Evolutionary conservation across 352 stramenopile genomes (phyloP).

Genomic region (Phytophthora brassicae): DNA sequence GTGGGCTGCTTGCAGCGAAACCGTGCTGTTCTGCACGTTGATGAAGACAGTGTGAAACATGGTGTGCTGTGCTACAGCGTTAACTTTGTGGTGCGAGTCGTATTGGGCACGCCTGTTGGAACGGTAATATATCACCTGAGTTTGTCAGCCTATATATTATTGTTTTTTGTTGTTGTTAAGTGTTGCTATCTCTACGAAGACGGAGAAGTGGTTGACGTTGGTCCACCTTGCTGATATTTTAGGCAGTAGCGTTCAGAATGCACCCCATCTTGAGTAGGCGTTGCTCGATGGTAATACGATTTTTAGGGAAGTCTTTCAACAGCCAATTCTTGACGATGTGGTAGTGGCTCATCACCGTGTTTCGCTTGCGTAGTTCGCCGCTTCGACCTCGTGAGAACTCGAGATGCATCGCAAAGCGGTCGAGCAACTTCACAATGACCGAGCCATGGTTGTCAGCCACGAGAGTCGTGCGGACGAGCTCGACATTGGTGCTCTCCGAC

Average conservation of each 20-base stretch:
- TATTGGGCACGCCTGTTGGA: no score
- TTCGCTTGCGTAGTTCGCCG: background rate
- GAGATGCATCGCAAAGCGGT: constrained; percentile 11
- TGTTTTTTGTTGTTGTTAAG: no score
- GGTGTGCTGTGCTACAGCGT: no score
- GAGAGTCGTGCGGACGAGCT: constrained; percentile 7
- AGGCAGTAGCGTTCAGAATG: constrained; percentile 11
- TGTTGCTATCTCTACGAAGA: background rate
- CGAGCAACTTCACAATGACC: constrained; percentile 11
- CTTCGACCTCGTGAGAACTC: background rate
- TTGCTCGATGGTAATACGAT: constrained; percentile 2
- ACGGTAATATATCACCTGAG: no score
- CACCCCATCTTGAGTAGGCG: constrained; percentile 11
- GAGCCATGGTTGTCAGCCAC: background rate
- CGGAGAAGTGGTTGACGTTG: background rate
- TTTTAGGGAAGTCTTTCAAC: constrained; percentile 7
- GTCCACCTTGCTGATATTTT: constrained; percentile 3
- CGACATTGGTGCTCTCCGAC: constrained; percentile 10
- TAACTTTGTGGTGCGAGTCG: no score
- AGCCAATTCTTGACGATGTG: constrained; percentile 20
- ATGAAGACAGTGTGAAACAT: no score
- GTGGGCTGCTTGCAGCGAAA: no score
- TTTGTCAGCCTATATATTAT: no score
- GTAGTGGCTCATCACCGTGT: constrained; percentile 16
- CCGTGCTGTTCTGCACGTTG: no score